phyloP scores from a whole-genome alignment of 371 early-diverging fungal genomes.

The Thermomucor indicae-seudaticae region DNA sequence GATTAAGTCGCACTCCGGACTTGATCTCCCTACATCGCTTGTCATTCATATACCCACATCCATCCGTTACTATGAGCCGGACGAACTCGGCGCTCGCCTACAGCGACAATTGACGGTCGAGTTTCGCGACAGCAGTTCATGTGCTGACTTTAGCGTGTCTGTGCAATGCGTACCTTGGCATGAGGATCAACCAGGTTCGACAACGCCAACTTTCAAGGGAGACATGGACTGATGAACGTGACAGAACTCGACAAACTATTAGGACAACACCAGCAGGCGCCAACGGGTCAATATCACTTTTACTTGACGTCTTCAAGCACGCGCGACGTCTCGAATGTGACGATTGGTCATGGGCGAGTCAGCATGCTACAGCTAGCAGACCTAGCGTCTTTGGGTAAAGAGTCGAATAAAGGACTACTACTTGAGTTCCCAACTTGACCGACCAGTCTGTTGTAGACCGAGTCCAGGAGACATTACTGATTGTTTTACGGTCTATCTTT shows the following conservation, averaged over 20 bases:
- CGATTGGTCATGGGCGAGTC: constrained; percentile 21
- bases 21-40: constrained; percentile 7
- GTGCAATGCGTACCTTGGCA: too few relatives aligned
- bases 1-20: not conserved
- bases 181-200: too few relatives aligned
- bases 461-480: too few relatives aligned
- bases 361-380: constrained; percentile 9
- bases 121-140: not conserved
- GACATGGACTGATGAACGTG: too few relatives aligned
- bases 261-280: constrained; percentile 5
- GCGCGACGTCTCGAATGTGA: constrained; percentile 3
- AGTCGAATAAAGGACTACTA: too few relatives aligned
- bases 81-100: not conserved
- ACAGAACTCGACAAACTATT: constrained; percentile 2
- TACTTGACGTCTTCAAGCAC: not conserved
- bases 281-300: constrained; percentile 23
- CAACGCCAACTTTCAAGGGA: too few relatives aligned
- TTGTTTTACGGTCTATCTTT: too few relatives aligned
- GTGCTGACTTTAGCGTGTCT: too few relatives aligned
- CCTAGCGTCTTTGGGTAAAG: not conserved
- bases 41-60: constrained; percentile 2
- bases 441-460: too few relatives aligned
- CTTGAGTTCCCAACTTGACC: too few relatives aligned
- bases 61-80: not conserved
- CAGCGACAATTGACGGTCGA: not conserved